phyloP scores from a whole-genome alignment of 2,329 filamentous ascomycete genomes.

The Keithomyces neogunnii region DNA sequence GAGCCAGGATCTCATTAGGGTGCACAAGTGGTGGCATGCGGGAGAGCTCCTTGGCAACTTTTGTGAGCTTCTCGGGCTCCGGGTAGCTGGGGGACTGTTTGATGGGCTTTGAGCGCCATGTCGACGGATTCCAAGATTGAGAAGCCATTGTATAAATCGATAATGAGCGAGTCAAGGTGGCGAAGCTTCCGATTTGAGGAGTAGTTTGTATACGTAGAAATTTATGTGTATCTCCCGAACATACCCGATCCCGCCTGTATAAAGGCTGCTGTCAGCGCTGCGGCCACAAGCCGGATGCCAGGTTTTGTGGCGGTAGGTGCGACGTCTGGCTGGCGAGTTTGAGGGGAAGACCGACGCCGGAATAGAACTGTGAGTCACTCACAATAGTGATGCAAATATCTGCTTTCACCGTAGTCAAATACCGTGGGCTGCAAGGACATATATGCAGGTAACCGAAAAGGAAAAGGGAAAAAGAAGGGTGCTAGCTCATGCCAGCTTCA shows the following conservation, averaged over 20 bases:
- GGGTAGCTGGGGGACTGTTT: conserved; percentile 68
- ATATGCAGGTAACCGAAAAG: no score
- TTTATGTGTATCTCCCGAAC: background rate
- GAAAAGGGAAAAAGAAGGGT: no score
- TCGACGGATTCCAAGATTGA: conserved; percentile 48
- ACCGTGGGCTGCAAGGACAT: no score
- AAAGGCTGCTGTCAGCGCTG: no score
- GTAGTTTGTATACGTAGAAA: background rate
- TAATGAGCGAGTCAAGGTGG: background rate
- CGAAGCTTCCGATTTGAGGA: no score
- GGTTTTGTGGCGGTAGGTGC: background rate
- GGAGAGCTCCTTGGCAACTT: conserved; percentile 55
- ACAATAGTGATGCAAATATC: background rate
- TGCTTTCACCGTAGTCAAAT: no score
- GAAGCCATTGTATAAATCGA: background rate
- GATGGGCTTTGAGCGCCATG: conserved; percentile 72
- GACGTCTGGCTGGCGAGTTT: background rate
- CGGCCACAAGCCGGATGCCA: no score
- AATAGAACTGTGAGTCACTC: background rate
- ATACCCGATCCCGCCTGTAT: no score
- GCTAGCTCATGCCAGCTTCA: no score
- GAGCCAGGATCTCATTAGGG: conserved; percentile 67
- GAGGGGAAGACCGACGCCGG: background rate
- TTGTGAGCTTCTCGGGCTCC: conserved; percentile 49
- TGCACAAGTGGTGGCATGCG: conserved; percentile 72